Conservation (phyloP, 164 flowering plant species). For the Magnolia changhungtana region DNA sequence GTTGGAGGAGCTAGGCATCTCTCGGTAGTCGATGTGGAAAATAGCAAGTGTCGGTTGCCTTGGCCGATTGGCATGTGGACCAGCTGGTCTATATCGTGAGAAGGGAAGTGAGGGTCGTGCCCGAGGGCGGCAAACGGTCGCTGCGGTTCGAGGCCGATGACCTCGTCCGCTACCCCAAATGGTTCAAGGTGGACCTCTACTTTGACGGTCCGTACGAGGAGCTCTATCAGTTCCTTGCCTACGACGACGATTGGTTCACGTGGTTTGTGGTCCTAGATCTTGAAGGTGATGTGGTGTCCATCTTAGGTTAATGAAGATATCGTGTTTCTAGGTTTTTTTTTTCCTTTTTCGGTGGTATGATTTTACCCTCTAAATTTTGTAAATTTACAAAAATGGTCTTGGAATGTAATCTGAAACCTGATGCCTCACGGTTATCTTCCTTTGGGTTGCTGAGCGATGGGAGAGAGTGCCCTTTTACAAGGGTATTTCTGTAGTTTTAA, state of each 20-base stretch:
- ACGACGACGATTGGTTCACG: constrained; percentile 55
- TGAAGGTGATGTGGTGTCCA: too few relatives aligned
- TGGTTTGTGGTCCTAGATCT: background rate
- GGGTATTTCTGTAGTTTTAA: too few relatives aligned
- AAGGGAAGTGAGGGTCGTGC: constrained; percentile 86
- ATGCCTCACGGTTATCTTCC: too few relatives aligned
- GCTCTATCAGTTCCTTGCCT: constrained; percentile 70
- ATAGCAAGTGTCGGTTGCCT: constrained; percentile 72
- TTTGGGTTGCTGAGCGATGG: too few relatives aligned
- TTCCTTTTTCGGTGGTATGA: too few relatives aligned
- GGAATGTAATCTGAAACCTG: too few relatives aligned
- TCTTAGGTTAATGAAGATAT: too few relatives aligned
- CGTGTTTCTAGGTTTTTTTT: too few relatives aligned
- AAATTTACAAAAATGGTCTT: too few relatives aligned
- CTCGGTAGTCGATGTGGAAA: constrained; percentile 81
- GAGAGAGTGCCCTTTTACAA: too few relatives aligned
- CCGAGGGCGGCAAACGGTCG: constrained; percentile 49
- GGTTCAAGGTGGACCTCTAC: constrained; percentile 88
- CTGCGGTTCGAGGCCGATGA: constrained; percentile 77
- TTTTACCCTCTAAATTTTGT: too few relatives aligned
- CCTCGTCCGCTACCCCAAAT: constrained; percentile 82
- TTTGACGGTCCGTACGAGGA: constrained; percentile 78
- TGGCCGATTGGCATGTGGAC: constrained; percentile 95
- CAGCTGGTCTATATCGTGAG: constrained; percentile 79
- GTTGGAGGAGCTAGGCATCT: constrained; percentile 59